Evolutionary conservation across 495 filamentous ascomycete species (phyloP), one percentile per base, ranked within the genome.

Genomic region (Rusavskia elegans): DNA sequence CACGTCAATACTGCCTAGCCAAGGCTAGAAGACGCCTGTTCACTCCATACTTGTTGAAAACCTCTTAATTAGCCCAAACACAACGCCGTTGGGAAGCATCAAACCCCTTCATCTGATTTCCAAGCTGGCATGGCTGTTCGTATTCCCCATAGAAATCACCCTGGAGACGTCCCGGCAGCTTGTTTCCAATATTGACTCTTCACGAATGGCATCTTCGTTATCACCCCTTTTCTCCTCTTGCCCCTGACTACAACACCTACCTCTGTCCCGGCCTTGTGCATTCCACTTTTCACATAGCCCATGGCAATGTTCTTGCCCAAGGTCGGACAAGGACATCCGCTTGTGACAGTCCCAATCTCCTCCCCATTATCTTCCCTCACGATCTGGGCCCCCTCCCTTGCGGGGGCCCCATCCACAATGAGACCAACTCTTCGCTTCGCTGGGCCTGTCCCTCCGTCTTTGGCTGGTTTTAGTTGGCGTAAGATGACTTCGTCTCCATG

Each of bases 161-260:
- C 57, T n/a, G 59, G 59, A 7, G 56, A 20, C 36, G 57, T 61
- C 9, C 57, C 57, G 13, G 55, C 50, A 32, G 57, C 52, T 29
- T 59, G 57, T 38, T 62, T 62, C 57, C 55, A 62, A 52, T 62
- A 96, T 69, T 85, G 89, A 57, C 73, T 81, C 50, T 80, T 77
- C 48, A 96, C 77, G 69, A 95, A 98, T 30, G 92, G 93, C 92
- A 98, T 95, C 73, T 89, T 90, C 2, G 78, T 75, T 35, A 97
- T 85, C 10, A 72, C 76, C 0, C 86, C 92, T 71, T 81, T 82
- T 60, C 87, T 79, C 57, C 75, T 68, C 73, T 84, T 87, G 9
- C 89, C 92, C 30, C 92, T 73, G 1, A 98, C 84, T 53, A 85
- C 55, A 11, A 95, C 82, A 17, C 76, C 76, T 2, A 97, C 72